Evolutionary conservation across 495 filamentous ascomycete genomes (phyloP), one percentile per base, ranked within the genome.

Genomic region (Letharia lupina): DNA sequence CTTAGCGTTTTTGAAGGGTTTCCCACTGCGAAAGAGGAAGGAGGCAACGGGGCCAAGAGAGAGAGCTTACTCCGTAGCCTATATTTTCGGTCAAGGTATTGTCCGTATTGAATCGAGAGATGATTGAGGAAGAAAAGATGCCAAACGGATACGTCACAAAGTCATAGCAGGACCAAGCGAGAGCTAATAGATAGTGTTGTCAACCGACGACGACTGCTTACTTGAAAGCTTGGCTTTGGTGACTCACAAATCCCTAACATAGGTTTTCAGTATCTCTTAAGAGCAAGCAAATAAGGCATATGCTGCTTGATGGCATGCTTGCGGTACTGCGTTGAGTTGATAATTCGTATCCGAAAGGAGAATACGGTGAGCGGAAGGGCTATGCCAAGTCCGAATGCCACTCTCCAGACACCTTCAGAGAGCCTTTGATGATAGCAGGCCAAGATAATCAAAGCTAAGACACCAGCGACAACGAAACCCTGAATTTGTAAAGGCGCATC

Each of bases 251-350:
- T 52, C 39, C 61, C 61, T 15, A 40, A 10, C 61, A 63, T 63
- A 2, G 61, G 61, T 28, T 52, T 63, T 31, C 61, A 63, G 48
- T 50, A 52, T 52, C 45, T 52, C 45, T 3, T 63, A 6, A 63
- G 33, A 40, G 61, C 44, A 39, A 52, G 61, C 45, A 31, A 52
- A 18, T 63, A 63, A 4, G 31, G 45, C 2, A 63, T 52, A 23
- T 63, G n/a, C 4, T 52, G 61, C 61, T 37, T 63, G 9, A 63
- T 63, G 33, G 61, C 61, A 63, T 63, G 61, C 33, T 63, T 63
- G 13, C 61, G 31, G n/a, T 63, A 63, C 45, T 63, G 61, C 44
- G 61, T 63, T 40, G 61, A 63, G 31, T 63, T 50, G 44, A 52
- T 35, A 45, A 63, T 63, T 20, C 61, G 61, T 48, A 63, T 63